Conservation (phyloP, 1,139 yeast genomes). For the Saccharomyces hybrid region DNA sequence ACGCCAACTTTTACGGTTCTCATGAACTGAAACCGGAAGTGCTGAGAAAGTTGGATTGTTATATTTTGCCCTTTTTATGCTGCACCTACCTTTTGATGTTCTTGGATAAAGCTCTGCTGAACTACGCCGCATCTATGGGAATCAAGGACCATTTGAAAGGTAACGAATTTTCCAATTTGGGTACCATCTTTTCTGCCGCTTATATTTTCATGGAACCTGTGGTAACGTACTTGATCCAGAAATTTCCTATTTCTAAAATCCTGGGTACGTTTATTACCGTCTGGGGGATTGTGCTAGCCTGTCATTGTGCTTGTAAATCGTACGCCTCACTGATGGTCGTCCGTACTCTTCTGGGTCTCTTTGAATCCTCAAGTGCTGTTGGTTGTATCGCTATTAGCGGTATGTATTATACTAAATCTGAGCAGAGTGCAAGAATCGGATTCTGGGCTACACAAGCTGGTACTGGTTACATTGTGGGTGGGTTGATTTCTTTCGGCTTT, state of each 20-base stretch:
- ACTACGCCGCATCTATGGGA: slow-evolving; percentile 47
- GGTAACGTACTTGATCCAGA: slow-evolving; percentile 44
- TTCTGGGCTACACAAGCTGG: slow-evolving; percentile 42
- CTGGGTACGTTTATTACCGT: slow-evolving; percentile 39
- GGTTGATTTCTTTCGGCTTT: slow-evolving; percentile 47
- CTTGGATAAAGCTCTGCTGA: slow-evolving; percentile 43
- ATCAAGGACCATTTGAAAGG: slow-evolving; percentile 38
- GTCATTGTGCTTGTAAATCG: slow-evolving; percentile 42
- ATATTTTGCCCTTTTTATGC: slow-evolving; percentile 41
- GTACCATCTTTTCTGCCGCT: slow-evolving; percentile 50
- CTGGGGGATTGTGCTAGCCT: slow-evolving; percentile 48
- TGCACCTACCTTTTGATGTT: slow-evolving; percentile 44
- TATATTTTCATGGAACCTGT: slow-evolving; percentile 52
- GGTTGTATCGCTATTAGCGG: slow-evolving; percentile 51
- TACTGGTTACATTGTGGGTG: slow-evolving; percentile 48
- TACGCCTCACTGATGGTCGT: slow-evolving; percentile 47
- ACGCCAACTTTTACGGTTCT: slow-evolving; percentile 20
- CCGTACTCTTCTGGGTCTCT: slow-evolving; percentile 46
- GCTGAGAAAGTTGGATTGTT: slow-evolving; percentile 37
- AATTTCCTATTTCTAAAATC: slow-evolving; percentile 47
- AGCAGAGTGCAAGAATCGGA: slow-evolving; percentile 47
- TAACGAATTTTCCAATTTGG: slow-evolving; percentile 44
- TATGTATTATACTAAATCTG: slow-evolving; percentile 47
- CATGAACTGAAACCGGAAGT: slow-evolving; percentile 23
- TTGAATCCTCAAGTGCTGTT: slow-evolving; percentile 53